A percentile compares a stretch with the other conserved stretches of the same genome.
These are phyloP conservation scores for Austroboletus eburneus DNA, from an alignment of 768 basidiomycete species.

Conservation along the genomic window DNA sequence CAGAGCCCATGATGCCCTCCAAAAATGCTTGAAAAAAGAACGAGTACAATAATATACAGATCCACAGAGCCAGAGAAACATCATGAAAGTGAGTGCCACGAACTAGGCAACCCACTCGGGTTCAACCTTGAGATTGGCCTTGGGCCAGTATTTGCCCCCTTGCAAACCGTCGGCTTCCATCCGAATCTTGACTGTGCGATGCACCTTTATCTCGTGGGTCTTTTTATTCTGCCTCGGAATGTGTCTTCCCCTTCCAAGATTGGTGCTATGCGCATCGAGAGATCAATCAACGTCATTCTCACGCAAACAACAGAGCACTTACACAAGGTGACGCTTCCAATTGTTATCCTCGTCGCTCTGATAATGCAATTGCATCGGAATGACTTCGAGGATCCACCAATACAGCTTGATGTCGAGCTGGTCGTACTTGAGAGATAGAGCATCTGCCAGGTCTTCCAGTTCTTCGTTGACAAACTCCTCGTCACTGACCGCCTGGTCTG, in stretches of 20 bases:
- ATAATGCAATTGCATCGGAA: slow-evolving; percentile 36
- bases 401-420: slow-evolving; percentile 42
- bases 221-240: slow-evolving; percentile 37
- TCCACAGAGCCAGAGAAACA: no score
- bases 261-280: slow-evolving; percentile 18
- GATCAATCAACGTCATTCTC: slow-evolving; percentile 1
- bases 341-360: slow-evolving; percentile 22
- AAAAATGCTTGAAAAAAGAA: neutral
- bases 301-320: neutral
- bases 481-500: slow-evolving; percentile 6
- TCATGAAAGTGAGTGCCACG: no score
- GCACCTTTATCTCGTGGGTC: slow-evolving; percentile 42
- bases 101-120: slow-evolving; percentile 40
- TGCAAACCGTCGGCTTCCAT: slow-evolving; percentile 44
- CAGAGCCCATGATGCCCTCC: neutral
- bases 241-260: slow-evolving; percentile 39
- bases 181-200: slow-evolving; percentile 46
- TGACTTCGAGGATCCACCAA: slow-evolving; percentile 68
- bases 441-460: slow-evolving; percentile 60
- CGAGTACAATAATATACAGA: no score
- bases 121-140: slow-evolving; percentile 34
- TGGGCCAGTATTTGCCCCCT: slow-evolving; percentile 37
- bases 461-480: slow-evolving; percentile 47
- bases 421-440: slow-evolving; percentile 50
- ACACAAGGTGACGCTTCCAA: slow-evolving; percentile 18